Evolutionary conservation across 345 rosid species (phyloP).

Genomic region (Citrus reticulata): DNA sequence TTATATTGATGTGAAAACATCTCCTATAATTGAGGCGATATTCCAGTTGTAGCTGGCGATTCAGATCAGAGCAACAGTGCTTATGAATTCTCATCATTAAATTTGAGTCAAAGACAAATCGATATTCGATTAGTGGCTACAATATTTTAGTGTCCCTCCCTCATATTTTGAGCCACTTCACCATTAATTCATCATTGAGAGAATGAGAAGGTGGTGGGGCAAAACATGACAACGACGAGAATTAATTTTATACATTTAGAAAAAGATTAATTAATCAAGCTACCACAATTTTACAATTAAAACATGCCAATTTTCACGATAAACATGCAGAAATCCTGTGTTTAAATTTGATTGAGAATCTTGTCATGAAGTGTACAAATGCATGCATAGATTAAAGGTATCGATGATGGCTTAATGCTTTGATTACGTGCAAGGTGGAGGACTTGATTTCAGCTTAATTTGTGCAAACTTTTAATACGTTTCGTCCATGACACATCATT

Average conservation of each 20-base stretch:
- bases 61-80: not conserved
- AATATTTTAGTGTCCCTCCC: not conserved
- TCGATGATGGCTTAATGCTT: not conserved
- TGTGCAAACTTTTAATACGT: not conserved
- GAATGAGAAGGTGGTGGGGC: constrained; percentile 28
- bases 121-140: constrained; percentile 1
- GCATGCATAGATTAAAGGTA: not conserved
- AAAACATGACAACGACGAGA: not conserved
- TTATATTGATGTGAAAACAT: not conserved
- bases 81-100: not conserved
- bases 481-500: not conserved
- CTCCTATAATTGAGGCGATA: constrained; percentile 16
- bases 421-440: constrained; percentile 10
- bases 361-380: not conserved
- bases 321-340: not conserved
- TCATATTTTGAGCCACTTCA: constrained; percentile 10
- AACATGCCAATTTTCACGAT: not conserved
- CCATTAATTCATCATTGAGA: constrained; percentile 15
- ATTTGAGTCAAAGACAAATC: not conserved
- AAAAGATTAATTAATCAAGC: not conserved
- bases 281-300: not conserved
- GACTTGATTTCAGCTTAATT: not conserved
- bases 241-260: not conserved
- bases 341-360: not conserved
- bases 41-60: not conserved